Percentiles rank a stretch among this genome's conserved stretches.
Conservation (phyloP, 2,329 filamentous ascomycete species). For the Coniella lustricola region DNA sequence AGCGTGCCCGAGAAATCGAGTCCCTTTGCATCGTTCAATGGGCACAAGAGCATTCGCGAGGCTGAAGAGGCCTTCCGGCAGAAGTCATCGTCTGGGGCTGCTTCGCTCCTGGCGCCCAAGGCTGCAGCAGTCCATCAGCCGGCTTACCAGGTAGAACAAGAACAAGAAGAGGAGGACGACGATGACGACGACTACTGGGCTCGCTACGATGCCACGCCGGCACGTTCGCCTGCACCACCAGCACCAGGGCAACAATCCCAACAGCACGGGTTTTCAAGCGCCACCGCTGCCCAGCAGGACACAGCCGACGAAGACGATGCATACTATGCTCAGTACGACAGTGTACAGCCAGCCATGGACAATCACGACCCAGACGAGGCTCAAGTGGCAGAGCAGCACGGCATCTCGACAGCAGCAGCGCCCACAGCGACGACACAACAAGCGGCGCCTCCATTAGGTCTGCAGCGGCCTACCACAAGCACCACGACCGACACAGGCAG, state of each 20-base stretch:
- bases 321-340: slow-evolving; percentile 71
- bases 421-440: not conserved
- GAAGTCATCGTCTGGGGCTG: slow-evolving; percentile 21
- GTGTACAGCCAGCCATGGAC: slow-evolving; percentile 75
- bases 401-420: slow-evolving; percentile 22
- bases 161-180: slow-evolving; percentile 39
- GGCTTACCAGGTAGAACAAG: not conserved
- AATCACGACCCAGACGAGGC: slow-evolving; percentile 70
- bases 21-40: slow-evolving; percentile 49
- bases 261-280: slow-evolving; percentile 22
- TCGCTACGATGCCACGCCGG: slow-evolving; percentile 66
- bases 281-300: slow-evolving; percentile 46
- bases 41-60: slow-evolving; percentile 44
- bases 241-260: slow-evolving; percentile 23
- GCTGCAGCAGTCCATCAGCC: slow-evolving; percentile 19
- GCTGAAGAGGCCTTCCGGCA: slow-evolving; percentile 52
- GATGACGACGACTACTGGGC: slow-evolving; percentile 78
- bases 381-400: slow-evolving; percentile 30
- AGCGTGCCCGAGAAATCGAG: slow-evolving; percentile 49
- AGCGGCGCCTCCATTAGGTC: slow-evolving; percentile 28
- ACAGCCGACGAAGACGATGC: slow-evolving; percentile 49
- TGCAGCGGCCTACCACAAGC: slow-evolving; percentile 22
- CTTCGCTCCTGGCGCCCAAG: slow-evolving; percentile 3
- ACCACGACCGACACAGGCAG: slow-evolving; percentile 18
- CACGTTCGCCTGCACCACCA: slow-evolving; percentile 54